Conservation (phyloP, 202 grass and related monocot species). For the Panicum hallii region DNA sequence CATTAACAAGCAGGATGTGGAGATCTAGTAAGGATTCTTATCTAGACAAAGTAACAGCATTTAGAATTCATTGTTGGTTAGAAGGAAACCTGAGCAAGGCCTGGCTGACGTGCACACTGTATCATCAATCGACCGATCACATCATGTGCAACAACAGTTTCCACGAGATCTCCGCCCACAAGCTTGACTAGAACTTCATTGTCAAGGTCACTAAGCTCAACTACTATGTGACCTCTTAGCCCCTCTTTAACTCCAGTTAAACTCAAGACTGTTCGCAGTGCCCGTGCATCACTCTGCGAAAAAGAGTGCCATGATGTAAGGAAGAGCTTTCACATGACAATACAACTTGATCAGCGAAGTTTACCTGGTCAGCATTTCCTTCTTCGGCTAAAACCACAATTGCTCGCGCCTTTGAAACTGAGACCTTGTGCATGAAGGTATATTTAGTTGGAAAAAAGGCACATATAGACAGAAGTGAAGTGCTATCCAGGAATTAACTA, state of each 20-base stretch:
- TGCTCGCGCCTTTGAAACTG: conserved; percentile 82
- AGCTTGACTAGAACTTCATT: conserved; percentile 89
- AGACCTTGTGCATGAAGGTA: conserved; percentile 61
- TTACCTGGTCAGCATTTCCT: conserved; percentile 86
- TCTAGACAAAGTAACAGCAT: conserved; percentile 21
- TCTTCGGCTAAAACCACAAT: conserved; percentile 81
- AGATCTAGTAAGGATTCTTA: not conserved
- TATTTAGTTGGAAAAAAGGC: conserved; percentile 39
- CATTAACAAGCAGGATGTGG: not conserved
- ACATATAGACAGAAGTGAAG: conserved; percentile 16
- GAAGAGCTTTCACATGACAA: not conserved
- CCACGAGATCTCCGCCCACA: conserved; percentile 80
- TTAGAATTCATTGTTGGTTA: conserved; percentile 35
- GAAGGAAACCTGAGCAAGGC: conserved; percentile 73
- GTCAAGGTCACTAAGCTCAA: conserved; percentile 83
- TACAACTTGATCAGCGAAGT: conserved; percentile 30
- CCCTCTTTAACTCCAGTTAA: conserved; percentile 90
- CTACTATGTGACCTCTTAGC: conserved; percentile 81
- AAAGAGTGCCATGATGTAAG: conserved; percentile 29
- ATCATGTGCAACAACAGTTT: conserved; percentile 88
- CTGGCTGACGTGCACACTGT: conserved; percentile 81
- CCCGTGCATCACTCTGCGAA: conserved; percentile 78
- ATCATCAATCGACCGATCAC: conserved; percentile 89
- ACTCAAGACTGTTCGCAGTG: conserved; percentile 75
- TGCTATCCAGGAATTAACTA: conserved; percentile 36